A percentile compares a stretch with the other conserved stretches of the same genome.
These are phyloP conservation scores for Ceratocystis eucalypticola DNA, from an alignment of 2,329 filamentous ascomycete genomes.

Conservation along the genomic window DNA sequence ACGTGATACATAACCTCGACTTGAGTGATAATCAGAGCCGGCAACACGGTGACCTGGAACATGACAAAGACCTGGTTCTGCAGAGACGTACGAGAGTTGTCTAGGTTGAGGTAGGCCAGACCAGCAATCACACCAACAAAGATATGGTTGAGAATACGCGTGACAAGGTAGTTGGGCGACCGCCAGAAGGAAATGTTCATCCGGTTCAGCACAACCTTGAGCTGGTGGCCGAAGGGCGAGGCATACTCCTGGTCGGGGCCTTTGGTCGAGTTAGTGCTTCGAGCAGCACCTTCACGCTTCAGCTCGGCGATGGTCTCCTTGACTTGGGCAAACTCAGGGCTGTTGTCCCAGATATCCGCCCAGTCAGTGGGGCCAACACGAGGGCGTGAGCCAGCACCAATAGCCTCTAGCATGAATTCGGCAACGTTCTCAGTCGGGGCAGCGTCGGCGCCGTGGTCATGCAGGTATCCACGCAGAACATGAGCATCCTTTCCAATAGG, in stretches of 20 bases:
- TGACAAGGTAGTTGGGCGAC: constrained; percentile 79
- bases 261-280: constrained; percentile 38
- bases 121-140: constrained; percentile 66
- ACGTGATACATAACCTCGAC: constrained; percentile 71
- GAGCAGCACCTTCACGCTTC: constrained; percentile 41
- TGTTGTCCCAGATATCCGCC: constrained; percentile 66
- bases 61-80: constrained; percentile 83
- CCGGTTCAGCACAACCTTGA: constrained; percentile 58
- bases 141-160: constrained; percentile 71
- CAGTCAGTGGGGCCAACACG: constrained; percentile 64
- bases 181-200: constrained; percentile 73
- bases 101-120: constrained; percentile 64
- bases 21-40: constrained; percentile 68
- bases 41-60: constrained; percentile 78
- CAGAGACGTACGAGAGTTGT: constrained; percentile 59
- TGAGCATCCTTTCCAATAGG: constrained; percentile 65
- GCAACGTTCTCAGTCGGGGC: constrained; percentile 44
- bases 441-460: constrained; percentile 46
- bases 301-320: constrained; percentile 55
- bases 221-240: constrained; percentile 64
- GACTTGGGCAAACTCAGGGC: constrained; percentile 51
- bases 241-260: constrained; percentile 66
- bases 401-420: constrained; percentile 78
- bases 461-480: constrained; percentile 52
- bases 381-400: constrained; percentile 59